phyloP scores from a whole-genome alignment of 1,284 basidiomycete species.

The Fistulinella cinereoalba region DNA sequence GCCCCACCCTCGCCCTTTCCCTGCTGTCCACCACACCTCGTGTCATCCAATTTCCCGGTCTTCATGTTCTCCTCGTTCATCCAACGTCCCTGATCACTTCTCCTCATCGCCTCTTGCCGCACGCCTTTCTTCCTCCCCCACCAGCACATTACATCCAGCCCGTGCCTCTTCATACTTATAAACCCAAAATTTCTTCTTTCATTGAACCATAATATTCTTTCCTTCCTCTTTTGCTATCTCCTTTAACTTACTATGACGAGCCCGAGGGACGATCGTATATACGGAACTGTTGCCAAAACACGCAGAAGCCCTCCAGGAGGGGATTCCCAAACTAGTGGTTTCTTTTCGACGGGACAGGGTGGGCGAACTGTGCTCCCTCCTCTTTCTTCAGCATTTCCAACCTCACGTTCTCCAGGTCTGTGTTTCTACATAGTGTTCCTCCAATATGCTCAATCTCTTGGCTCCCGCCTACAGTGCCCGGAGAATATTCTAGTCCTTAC shows the following conservation, averaged over 20 bases:
- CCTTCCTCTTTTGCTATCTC: conserved; percentile 45
- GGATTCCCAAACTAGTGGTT: conserved; percentile 57
- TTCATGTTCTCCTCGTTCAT: conserved; percentile 48
- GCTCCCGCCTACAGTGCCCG: conserved; percentile 49
- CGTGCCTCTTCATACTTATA: conserved; percentile 49
- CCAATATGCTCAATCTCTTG: conserved; percentile 53
- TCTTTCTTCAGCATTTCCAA: conserved; percentile 78
- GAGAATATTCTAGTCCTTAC: conserved; percentile 54
- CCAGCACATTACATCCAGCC: conserved; percentile 31
- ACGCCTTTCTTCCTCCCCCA: conserved; percentile 31
- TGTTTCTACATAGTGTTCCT: conserved; percentile 52
- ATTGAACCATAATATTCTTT: conserved; percentile 53
- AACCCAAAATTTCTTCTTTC: conserved; percentile 42
- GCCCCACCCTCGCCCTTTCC: conserved; percentile 36
- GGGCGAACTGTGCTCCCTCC: conserved; percentile 83
- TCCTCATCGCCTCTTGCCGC: conserved; percentile 41
- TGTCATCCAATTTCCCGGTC: conserved; percentile 38
- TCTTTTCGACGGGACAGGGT: conserved; percentile 76
- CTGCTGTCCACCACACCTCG: conserved; percentile 43
- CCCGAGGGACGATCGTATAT: conserved; percentile 59
- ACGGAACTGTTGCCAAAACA: conserved; percentile 52
- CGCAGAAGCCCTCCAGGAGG: conserved; percentile 57
- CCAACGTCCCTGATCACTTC: conserved; percentile 41
- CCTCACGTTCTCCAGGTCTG: conserved; percentile 83
- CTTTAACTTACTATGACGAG: conserved; percentile 59